These are phyloP conservation scores for Rhizoclosmatium sp. DNA, from an alignment of 192 early-diverging fungal species.

Conservation along the genomic window DNA sequence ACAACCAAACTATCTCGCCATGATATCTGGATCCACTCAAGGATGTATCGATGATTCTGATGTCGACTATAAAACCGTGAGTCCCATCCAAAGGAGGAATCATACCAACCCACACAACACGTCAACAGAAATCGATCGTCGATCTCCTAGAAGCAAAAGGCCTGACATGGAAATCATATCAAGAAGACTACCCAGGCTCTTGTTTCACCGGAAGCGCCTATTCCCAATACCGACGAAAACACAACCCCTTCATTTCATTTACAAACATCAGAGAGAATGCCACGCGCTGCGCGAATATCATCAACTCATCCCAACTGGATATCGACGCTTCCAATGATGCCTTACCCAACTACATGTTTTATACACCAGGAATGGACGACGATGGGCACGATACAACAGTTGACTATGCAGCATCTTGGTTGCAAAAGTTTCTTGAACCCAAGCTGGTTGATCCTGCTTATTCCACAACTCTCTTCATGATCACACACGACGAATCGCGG, in stretches of 20 bases:
- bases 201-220: neutral
- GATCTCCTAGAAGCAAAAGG: conserved; percentile 39
- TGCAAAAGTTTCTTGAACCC: conserved; percentile 57
- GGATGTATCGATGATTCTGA: neutral
- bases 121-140: conserved; percentile 22
- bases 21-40: conserved; percentile 47
- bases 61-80: neutral
- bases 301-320: conserved; percentile 57
- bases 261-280: conserved; percentile 45
- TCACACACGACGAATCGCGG: conserved; percentile 35
- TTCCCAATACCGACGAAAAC: conserved; percentile 38
- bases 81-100: no score
- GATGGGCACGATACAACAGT: conserved; percentile 62
- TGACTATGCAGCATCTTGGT: conserved; percentile 57
- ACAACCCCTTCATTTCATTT: conserved; percentile 56
- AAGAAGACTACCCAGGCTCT: conserved; percentile 28
- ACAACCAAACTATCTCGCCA: conserved; percentile 68
- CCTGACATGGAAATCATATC: conserved; percentile 40
- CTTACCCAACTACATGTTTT: conserved; percentile 62
- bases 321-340: conserved; percentile 51
- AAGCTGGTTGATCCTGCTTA: conserved; percentile 56
- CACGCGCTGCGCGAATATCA: conserved; percentile 63
- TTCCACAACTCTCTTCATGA: conserved; percentile 36
- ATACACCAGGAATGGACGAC: conserved; percentile 61
- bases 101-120: neutral